A percentile compares a stretch with the other conserved stretches of the same genome.
Evolutionary conservation across 2,329 filamentous ascomycete species (phyloP).

Genomic region (Neofusicoccum ribis): DNA sequence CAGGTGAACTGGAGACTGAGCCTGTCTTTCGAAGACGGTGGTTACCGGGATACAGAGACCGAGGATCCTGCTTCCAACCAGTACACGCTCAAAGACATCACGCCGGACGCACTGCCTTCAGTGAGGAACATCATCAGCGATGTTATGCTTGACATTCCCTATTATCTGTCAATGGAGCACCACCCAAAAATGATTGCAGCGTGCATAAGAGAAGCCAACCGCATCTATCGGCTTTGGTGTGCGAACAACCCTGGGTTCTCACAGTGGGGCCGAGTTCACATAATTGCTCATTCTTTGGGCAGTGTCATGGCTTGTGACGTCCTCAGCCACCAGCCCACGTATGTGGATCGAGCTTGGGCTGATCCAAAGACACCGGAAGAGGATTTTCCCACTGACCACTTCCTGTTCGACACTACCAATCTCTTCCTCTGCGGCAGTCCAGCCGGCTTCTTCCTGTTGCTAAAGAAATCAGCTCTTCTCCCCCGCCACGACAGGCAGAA

Average conservation of each 20-base stretch:
- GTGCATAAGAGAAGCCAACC: conserved; percentile 85
- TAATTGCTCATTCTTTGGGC: conserved; percentile 90
- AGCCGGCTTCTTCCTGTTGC: conserved; percentile 85
- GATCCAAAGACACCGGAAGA: conserved; percentile 41
- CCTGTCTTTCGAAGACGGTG: conserved; percentile 81
- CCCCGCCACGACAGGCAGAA: conserved; percentile 77
- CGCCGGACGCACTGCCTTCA: conserved; percentile 83
- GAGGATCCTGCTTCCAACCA: conserved; percentile 61
- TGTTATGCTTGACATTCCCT: conserved; percentile 97
- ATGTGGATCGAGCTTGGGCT: conserved; percentile 51
- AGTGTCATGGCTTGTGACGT: conserved; percentile 94
- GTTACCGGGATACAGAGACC: conserved; percentile 48
- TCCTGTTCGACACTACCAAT: conserved; percentile 90
- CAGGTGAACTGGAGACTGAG: conserved; percentile 86
- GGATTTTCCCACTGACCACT: conserved; percentile 55
- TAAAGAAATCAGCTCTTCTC: conserved; percentile 71
- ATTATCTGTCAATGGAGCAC: conserved; percentile 88
- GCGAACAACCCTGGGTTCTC: conserved; percentile 87
- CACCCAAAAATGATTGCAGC: conserved; percentile 93
- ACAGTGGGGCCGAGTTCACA: conserved; percentile 78
- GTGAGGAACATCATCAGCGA: conserved; percentile 92
- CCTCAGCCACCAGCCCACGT: conserved; percentile 82
- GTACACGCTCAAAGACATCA: conserved; percentile 82
- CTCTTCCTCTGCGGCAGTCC: conserved; percentile 90
- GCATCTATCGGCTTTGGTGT: conserved; percentile 95